These are phyloP conservation scores for Rhynchosporium agropyri DNA, from an alignment of 2,329 filamentous ascomycete species.

Conservation along the genomic window DNA sequence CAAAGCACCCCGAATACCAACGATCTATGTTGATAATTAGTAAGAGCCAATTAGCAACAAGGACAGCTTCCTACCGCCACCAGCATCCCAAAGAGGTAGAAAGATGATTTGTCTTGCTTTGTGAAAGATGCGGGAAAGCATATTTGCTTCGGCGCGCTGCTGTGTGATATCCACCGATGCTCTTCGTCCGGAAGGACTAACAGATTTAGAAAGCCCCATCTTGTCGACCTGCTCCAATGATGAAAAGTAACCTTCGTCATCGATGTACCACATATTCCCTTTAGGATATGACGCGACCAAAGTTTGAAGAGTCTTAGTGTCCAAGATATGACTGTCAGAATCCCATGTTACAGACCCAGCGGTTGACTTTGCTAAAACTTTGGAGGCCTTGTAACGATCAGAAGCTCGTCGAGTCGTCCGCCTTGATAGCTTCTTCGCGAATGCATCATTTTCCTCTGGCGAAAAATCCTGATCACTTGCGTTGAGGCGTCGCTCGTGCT, in stretches of 20 bases:
- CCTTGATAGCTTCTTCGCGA: slow-evolving; percentile 23
- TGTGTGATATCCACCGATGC: slow-evolving; percentile 28
- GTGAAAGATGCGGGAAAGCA: slow-evolving; percentile 37
- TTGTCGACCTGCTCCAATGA: slow-evolving; percentile 37
- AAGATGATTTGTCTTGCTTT: slow-evolving; percentile 40
- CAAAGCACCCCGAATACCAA: slow-evolving; percentile 38
- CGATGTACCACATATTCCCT: slow-evolving; percentile 41
- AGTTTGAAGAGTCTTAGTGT: slow-evolving; percentile 35
- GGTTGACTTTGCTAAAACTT: slow-evolving; percentile 36
- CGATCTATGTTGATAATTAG: slow-evolving; percentile 24
- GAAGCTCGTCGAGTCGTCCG: slow-evolving; percentile 27
- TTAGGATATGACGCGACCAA: slow-evolving; percentile 39
- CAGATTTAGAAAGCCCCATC: slow-evolving; percentile 15
- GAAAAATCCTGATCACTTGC: slow-evolving; percentile 8
- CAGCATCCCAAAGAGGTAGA: slow-evolving; percentile 40
- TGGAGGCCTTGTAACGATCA: slow-evolving; percentile 34
- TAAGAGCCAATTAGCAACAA: not conserved
- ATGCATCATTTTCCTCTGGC: not conserved
- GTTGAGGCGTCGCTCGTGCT: slow-evolving; percentile 16
- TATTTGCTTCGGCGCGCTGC: slow-evolving; percentile 34
- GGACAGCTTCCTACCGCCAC: slow-evolving; percentile 28
- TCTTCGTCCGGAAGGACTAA: slow-evolving; percentile 23
- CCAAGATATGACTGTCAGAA: slow-evolving; percentile 27
- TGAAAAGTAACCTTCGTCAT: slow-evolving; percentile 39
- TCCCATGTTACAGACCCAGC: slow-evolving; percentile 33